These are phyloP conservation scores for carrot (Daucus carota) DNA, from an alignment of 129 eudicot species.

Conservation along the genomic window DH1_v3.0 NC_030387.2:38917501-38918000, in stretches of 20 bases:
- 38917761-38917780: constrained; percentile 98
- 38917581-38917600: background rate
- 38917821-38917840: constrained; percentile 84
- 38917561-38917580: constrained; percentile 5
- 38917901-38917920: constrained; percentile 11
- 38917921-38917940: background rate
- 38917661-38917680: background rate
- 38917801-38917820: constrained; percentile 97
- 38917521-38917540: constrained; percentile 12
- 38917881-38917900: background rate
- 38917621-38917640: constrained; percentile 36
- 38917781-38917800: constrained; percentile 99
- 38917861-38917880: background rate
- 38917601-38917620: constrained; percentile 5
- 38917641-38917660: background rate
- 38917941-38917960: constrained; percentile 4
- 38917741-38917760: constrained; percentile 97
- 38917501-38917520: background rate
- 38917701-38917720: background rate
- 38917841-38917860: constrained; percentile 25
- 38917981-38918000: constrained; percentile 32
- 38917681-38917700: background rate
- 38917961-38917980: constrained; percentile 7
- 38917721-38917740: constrained; percentile 47
- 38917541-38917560: background rate